Base-by-base conservation (phyloP, 2,329 filamentous ascomycete species). In the Epichloe coenophiala region DNA sequence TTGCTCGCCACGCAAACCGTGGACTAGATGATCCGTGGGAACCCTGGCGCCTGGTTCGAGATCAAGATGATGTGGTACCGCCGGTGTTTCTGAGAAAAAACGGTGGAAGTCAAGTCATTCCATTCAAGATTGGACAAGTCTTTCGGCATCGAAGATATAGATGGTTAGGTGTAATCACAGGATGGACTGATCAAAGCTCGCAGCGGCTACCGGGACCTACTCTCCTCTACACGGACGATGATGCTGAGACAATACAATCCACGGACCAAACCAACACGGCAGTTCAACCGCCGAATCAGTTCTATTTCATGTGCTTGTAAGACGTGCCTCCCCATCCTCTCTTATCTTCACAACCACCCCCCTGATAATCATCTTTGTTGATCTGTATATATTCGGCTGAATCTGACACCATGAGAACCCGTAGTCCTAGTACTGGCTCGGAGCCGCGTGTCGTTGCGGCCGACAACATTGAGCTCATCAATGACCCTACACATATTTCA, bases 251-350 rank as follows among this genome's bases (percentile, higher is more conserved):
- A 47, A 57, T 58, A 45, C 58, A 60, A 52, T 60, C 57, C 48
- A 53, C 59, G 6, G 42, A 23, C 7, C 53, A 43, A 36, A 36
- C 46, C 13, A 46, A 35, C 11, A 15, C 39, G 11, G 54, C 58
- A 46, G 52, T 58, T 43, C 57, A 59, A 7, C 60, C 60, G 27
- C 60, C 60, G 11, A 61, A 63, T 47, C 60, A 60, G 36, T 95
- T 88, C 59, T 96, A 95, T 64, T 66, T 67, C 43, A 85, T 89
- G 58, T 87, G 87, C 60, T 72, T 96, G 88, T 95, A 70, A 75
- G 88, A 80, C 45, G 7, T 50, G 43, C 17, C 17, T 41, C 40
- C 5, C 12, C 27, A 13, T 13, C 23, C 23, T 35, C 33, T 41
- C 13, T 13, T 12, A 19, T 19, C 21, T 35, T 13, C 27, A 35